Evolutionary conservation across 2,329 filamentous ascomycete species (phyloP).

Genomic region (Ceratocystis ficicola): DNA sequence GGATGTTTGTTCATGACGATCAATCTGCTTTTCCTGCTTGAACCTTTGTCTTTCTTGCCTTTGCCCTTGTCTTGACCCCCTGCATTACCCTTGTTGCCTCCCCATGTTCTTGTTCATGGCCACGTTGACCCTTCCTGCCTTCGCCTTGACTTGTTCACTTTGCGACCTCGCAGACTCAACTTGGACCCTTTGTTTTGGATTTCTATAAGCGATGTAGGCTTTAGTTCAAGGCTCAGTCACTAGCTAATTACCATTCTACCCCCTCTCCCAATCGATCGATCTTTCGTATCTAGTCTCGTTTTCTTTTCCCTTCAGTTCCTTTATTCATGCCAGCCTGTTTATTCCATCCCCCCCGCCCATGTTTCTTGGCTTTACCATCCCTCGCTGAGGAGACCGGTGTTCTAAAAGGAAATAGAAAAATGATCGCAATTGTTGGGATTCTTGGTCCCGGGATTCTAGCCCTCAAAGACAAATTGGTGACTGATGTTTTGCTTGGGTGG

Average conservation of each 20-base stretch:
- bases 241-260: not conserved
- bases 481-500: not conserved
- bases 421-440: too few species aligned
- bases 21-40: not conserved
- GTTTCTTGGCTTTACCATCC: not conserved
- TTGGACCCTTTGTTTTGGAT: conserved; percentile 5
- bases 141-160: conserved; percentile 10
- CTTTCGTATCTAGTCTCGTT: not conserved
- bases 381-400: not conserved
- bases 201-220: not conserved
- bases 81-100: not conserved
- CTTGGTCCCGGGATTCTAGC: too few species aligned
- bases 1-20: not conserved
- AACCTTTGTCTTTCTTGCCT: not conserved
- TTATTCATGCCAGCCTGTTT: not conserved
- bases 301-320: not conserved
- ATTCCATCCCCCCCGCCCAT: not conserved
- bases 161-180: not conserved
- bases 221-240: not conserved
- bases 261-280: not conserved
- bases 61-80: not conserved
- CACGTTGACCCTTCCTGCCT: not conserved
- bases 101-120: not conserved
- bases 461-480: too few species aligned
- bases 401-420: too few species aligned